Conservation (phyloP, 305 asterid species). For the Plantago rigida region DNA sequence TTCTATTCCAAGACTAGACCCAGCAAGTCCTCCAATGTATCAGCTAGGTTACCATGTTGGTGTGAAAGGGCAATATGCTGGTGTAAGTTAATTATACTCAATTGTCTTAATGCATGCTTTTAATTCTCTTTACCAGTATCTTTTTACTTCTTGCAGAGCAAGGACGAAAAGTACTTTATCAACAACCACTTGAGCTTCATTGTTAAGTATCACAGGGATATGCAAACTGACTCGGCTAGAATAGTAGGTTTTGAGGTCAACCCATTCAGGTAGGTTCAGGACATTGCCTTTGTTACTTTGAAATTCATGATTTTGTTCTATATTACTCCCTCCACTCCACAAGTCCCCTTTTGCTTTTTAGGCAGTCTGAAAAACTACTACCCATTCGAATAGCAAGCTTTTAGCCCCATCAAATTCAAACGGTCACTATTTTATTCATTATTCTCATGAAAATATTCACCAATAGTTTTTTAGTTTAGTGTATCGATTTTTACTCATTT, state of each 20-base stretch:
- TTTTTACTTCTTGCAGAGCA: constrained; percentile 35
- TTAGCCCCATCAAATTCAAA: neutral
- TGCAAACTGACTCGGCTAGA: constrained; percentile 54
- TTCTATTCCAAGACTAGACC: constrained; percentile 56
- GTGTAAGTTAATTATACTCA: constrained; percentile 42
- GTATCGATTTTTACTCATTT: too few species aligned
- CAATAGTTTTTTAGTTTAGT: too few species aligned
- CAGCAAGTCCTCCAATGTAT: constrained; percentile 55
- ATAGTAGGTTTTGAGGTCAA: constrained; percentile 77
- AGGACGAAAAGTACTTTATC: constrained; percentile 58
- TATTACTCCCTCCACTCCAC: neutral
- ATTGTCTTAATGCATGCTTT: constrained; percentile 7
- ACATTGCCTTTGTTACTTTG: neutral
- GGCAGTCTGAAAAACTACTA: neutral
- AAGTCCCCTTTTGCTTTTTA: neutral
- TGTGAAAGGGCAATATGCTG: constrained; percentile 64
- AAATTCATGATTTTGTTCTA: neutral
- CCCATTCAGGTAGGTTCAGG: constrained; percentile 51
- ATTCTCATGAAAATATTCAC: neutral
- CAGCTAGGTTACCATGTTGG: constrained; percentile 70
- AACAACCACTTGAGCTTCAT: constrained; percentile 66
- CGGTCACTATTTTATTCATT: neutral
- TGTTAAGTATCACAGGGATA: constrained; percentile 65
- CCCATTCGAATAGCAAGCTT: neutral
- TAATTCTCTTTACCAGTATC: constrained; percentile 14